Evolutionary conservation across 2,329 filamentous ascomycete genomes (phyloP).

Genomic region (Hymenoscyphus salicellus): DNA sequence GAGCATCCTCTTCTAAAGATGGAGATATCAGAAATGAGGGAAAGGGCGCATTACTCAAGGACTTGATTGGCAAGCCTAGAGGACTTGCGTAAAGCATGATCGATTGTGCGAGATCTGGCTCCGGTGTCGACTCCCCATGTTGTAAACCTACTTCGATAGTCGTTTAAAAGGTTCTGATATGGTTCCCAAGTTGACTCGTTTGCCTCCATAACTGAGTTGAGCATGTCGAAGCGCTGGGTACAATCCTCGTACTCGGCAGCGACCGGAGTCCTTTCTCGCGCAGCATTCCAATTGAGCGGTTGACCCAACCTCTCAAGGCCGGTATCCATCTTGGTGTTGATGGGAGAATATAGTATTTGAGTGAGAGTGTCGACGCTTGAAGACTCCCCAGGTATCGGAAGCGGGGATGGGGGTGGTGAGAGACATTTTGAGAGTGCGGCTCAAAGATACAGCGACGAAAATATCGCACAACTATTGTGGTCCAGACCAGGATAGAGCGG

Average conservation of each 20-base stretch:
- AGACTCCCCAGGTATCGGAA: too few relatives aligned
- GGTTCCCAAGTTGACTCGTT: slow-evolving; percentile 4
- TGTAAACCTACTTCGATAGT: slow-evolving; percentile 4
- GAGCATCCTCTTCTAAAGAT: too few relatives aligned
- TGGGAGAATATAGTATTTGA: too few relatives aligned
- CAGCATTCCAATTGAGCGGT: background rate
- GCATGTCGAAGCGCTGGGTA: slow-evolving; percentile 5
- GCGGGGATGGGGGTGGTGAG: too few relatives aligned
- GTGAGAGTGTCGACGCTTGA: too few relatives aligned
- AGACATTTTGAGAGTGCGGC: too few relatives aligned
- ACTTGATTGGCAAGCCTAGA: background rate
- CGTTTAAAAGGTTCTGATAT: slow-evolving; percentile 3
- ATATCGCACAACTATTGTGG: too few relatives aligned
- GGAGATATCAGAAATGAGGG: too few relatives aligned
- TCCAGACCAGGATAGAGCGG: too few relatives aligned
- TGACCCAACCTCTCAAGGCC: background rate
- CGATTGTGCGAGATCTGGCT: slow-evolving; percentile 6
- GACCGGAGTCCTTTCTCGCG: slow-evolving; percentile 4
- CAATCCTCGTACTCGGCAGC: slow-evolving; percentile 10
- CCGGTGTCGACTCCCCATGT: slow-evolving; percentile 11
- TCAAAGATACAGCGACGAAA: too few relatives aligned
- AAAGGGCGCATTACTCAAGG: background rate
- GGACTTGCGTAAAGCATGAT: slow-evolving; percentile 4
- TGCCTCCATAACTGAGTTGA: slow-evolving; percentile 4
- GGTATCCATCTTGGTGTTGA: too few relatives aligned